These are phyloP conservation scores for Lichtheimia hyalospora DNA, from an alignment of 371 early-diverging fungal genomes.

Conservation along the genomic window DNA sequence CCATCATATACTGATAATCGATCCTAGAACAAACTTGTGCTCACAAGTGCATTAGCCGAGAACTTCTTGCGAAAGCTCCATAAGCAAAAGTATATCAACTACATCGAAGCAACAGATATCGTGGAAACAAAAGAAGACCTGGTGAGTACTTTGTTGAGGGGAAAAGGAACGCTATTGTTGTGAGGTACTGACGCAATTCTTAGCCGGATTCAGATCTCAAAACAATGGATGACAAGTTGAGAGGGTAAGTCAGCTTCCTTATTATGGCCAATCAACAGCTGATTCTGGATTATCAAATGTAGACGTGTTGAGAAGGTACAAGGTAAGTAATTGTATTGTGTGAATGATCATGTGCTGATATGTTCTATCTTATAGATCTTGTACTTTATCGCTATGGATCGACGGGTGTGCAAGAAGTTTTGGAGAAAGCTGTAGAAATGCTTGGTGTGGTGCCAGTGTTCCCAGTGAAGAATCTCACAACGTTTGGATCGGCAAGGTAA, in stretches of 20 bases:
- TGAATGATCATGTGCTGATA: background rate
- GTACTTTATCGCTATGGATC: constrained; percentile 80
- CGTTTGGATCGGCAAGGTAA: constrained; percentile 51
- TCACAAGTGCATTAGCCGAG: constrained; percentile 78
- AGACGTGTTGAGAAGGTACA: constrained; percentile 75
- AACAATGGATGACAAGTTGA: constrained; percentile 63
- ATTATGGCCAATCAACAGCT: background rate
- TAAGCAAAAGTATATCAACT: constrained; percentile 66
- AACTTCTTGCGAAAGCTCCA: constrained; percentile 70
- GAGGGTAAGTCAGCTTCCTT: constrained; percentile 24
- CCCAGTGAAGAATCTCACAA: constrained; percentile 74
- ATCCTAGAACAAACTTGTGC: constrained; percentile 54
- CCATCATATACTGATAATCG: background rate
- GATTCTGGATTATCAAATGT: background rate
- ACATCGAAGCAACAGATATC: constrained; percentile 68
- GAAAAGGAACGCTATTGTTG: background rate
- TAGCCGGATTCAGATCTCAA: constrained; percentile 54
- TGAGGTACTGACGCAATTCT: background rate
- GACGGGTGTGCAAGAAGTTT: constrained; percentile 72
- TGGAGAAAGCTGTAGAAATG: constrained; percentile 61
- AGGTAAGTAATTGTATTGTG: constrained; percentile 5
- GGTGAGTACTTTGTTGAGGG: constrained; percentile 17
- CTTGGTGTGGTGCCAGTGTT: constrained; percentile 70
- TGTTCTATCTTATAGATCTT: constrained; percentile 41
- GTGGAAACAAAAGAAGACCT: constrained; percentile 59